phyloP scores from a whole-genome alignment of 1,139 yeast species.

The Yamadazyma atmosphaerica region DNA sequence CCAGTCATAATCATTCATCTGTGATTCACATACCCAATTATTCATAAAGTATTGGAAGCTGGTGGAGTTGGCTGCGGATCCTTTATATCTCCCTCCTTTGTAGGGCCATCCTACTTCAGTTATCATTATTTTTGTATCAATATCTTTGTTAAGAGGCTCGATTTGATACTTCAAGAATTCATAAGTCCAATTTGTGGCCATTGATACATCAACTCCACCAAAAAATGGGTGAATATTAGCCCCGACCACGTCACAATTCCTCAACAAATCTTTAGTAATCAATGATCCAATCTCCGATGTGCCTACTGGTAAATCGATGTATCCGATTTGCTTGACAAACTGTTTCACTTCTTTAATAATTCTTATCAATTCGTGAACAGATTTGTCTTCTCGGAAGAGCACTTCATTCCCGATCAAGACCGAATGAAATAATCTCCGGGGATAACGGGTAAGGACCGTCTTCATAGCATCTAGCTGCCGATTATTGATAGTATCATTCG shows the following conservation, averaged over 20 bases:
- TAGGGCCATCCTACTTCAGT: slow-evolving; percentile 78
- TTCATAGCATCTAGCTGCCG: slow-evolving; percentile 48
- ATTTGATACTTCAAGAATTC: slow-evolving; percentile 49
- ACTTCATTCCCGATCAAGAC: slow-evolving; percentile 67
- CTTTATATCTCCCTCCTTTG: slow-evolving; percentile 51
- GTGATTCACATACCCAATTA: slow-evolving; percentile 53
- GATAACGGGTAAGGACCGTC: slow-evolving; percentile 41
- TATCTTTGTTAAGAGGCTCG: slow-evolving; percentile 25
- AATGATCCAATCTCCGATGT: slow-evolving; percentile 56
- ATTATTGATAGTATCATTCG: slow-evolving; percentile 37
- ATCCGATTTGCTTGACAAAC: slow-evolving; percentile 33
- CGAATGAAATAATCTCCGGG: slow-evolving; percentile 48
- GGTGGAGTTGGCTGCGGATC: slow-evolving; percentile 46
- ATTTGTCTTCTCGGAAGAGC: slow-evolving; percentile 52
- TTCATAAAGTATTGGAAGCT: slow-evolving; percentile 50
- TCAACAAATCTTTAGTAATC: slow-evolving; percentile 33
- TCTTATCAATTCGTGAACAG: slow-evolving; percentile 33
- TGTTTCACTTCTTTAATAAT: slow-evolving; percentile 45
- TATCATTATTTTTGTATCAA: slow-evolving; percentile 39
- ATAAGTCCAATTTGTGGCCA: slow-evolving; percentile 54
- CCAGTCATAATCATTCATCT: slow-evolving; percentile 45
- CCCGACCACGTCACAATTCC: slow-evolving; percentile 55
- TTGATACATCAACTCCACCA: slow-evolving; percentile 54
- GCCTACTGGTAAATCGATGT: slow-evolving; percentile 48
- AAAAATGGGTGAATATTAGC: slow-evolving; percentile 71